phyloP scores from a whole-genome alignment of 1,284 basidiomycete species.

The Austroboletus olivaceoglutinosus region DNA sequence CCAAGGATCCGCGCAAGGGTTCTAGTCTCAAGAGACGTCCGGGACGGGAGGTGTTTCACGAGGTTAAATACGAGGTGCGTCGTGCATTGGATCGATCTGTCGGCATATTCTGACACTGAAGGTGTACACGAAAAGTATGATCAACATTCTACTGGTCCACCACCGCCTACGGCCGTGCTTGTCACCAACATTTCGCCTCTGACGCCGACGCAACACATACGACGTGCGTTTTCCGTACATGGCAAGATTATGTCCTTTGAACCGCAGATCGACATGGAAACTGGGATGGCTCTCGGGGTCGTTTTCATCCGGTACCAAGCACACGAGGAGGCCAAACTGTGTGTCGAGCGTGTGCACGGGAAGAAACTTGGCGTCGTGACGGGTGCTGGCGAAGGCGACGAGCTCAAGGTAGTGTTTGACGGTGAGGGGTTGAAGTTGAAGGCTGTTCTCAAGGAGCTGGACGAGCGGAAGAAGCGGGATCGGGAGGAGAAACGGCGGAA shows the following conservation, averaged over 20 bases:
- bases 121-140: conserved; percentile 64
- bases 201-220: conserved; percentile 64
- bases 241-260: conserved; percentile 74
- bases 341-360: conserved; percentile 60
- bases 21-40: conserved; percentile 41
- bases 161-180: conserved; percentile 77
- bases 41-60: conserved; percentile 45
- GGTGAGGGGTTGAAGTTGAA: conserved; percentile 56
- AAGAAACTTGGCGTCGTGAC: conserved; percentile 41
- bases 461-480: conserved; percentile 51
- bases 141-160: conserved; percentile 65
- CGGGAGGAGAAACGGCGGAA: conserved; percentile 47
- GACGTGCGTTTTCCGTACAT: conserved; percentile 65
- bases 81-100: neutral
- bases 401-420: conserved; percentile 61
- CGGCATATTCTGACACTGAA: conserved; percentile 13
- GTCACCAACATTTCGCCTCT: conserved; percentile 73
- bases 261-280: conserved; percentile 77
- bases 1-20: conserved; percentile 58
- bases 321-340: conserved; percentile 62
- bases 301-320: conserved; percentile 70
- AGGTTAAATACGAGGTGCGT: conserved; percentile 63
- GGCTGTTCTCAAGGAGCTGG: conserved; percentile 60
- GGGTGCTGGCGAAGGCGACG: conserved; percentile 41
- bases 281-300: conserved; percentile 82